A percentile compares a stretch with the other conserved stretches of the same genome.
Conservation (phyloP, 768 basidiomycete species). For the Tylopilus intermedius region DNA sequence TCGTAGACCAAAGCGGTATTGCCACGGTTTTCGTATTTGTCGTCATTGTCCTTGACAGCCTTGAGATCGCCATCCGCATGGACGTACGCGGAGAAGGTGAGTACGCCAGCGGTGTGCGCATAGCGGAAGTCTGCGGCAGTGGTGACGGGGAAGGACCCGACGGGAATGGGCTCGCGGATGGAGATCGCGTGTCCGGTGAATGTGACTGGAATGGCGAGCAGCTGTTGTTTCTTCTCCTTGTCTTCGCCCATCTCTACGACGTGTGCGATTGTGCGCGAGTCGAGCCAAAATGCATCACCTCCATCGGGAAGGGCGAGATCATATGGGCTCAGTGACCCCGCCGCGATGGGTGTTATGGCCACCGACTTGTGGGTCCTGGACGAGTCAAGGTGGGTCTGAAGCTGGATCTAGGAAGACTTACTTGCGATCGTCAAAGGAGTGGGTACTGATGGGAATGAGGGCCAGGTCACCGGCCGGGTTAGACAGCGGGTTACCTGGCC, state of each 20-base stretch:
- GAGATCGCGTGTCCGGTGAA: slow-evolving; percentile 35
- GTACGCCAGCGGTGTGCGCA: slow-evolving; percentile 45
- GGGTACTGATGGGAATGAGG: slow-evolving; percentile 60
- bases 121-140: slow-evolving; percentile 70
- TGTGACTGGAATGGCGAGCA: slow-evolving; percentile 57
- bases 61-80: slow-evolving; percentile 71
- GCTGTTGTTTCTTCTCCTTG: slow-evolving; percentile 43
- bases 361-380: slow-evolving; percentile 70
- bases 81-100: slow-evolving; percentile 85
- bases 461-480: slow-evolving; percentile 67
- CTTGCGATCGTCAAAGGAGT: slow-evolving; percentile 71
- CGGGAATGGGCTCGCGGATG: slow-evolving; percentile 35
- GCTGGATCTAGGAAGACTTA: slow-evolving; percentile 32
- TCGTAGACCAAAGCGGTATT: slow-evolving; percentile 72
- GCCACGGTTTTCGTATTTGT: slow-evolving; percentile 68
- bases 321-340: slow-evolving; percentile 39
- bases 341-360: slow-evolving; percentile 55
- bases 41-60: slow-evolving; percentile 64
- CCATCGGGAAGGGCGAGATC: slow-evolving; percentile 60
- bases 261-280: slow-evolving; percentile 63
- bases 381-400: neutral
- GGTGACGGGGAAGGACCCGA: slow-evolving; percentile 66
- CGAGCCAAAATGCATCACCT: slow-evolving; percentile 79
- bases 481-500: slow-evolving; percentile 63
- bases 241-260: slow-evolving; percentile 51